A percentile compares a stretch with the other conserved stretches of the same genome.
phyloP scores from a whole-genome alignment of 441 rosid genomes.

The Adansonia gregorii region DNA sequence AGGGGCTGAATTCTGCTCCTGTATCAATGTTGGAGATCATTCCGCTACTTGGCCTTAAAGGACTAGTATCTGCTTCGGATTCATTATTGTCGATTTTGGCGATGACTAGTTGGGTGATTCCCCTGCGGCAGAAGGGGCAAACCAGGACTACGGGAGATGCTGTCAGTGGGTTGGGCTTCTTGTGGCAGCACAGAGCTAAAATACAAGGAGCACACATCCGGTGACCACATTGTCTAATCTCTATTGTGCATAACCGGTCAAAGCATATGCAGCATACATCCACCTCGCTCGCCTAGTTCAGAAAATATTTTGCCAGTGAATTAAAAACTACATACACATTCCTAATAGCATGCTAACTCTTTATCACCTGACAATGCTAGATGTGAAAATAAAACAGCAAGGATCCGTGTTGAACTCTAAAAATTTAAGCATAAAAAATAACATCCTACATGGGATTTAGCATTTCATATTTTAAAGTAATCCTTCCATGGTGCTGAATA shows the following conservation, averaged over 20 bases:
- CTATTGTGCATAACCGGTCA: constrained; percentile 47
- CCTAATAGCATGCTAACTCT: not conserved
- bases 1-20: constrained; percentile 31
- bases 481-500: not conserved
- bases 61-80: constrained; percentile 28
- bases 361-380: not conserved
- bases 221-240: constrained; percentile 44
- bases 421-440: not conserved
- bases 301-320: constrained; percentile 12
- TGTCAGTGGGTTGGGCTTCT: constrained; percentile 40
- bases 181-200: constrained; percentile 48
- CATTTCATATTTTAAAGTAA: not conserved
- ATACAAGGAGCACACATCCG: constrained; percentile 47
- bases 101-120: constrained; percentile 35
- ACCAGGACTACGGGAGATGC: constrained; percentile 30
- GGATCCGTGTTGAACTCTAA: not conserved
- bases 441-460: not conserved
- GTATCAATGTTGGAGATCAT: constrained; percentile 21
- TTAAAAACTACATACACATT: not conserved
- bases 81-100: constrained; percentile 24
- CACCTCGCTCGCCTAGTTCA: constrained; percentile 35
- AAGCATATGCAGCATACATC: constrained; percentile 54
- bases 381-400: not conserved
- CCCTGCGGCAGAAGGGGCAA: constrained; percentile 46
- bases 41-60: constrained; percentile 30